phyloP scores from a whole-genome alignment of 257 asterid genomes.

The Catharanthus roseus region DNA sequence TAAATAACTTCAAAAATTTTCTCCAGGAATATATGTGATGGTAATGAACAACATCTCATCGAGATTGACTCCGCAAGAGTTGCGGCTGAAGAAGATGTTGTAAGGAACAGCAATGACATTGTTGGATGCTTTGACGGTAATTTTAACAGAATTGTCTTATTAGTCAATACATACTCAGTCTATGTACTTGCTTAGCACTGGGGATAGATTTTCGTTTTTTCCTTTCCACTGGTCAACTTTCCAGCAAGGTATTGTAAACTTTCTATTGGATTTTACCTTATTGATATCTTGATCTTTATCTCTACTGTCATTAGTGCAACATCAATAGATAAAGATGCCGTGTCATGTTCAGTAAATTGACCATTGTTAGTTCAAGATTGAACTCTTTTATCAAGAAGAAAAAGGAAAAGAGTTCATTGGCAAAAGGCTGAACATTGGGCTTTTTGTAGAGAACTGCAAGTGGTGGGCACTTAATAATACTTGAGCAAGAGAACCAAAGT shows the following conservation, averaged over 20 bases:
- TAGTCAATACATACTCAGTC: neutral
- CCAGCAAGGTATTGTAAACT: neutral
- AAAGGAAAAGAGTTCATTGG: neutral
- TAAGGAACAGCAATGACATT: slow-evolving; percentile 39
- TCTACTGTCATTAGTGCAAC: too few relatives aligned
- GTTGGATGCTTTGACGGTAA: slow-evolving; percentile 50
- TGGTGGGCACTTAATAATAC: too few relatives aligned
- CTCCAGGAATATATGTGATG: slow-evolving; percentile 47
- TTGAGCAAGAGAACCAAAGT: too few relatives aligned
- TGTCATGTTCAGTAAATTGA: neutral
- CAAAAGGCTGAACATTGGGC: neutral
- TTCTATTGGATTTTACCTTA: neutral
- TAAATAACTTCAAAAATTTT: slow-evolving; percentile 4
- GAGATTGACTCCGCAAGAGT: slow-evolving; percentile 54
- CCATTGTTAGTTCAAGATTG: neutral
- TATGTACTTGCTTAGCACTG: neutral
- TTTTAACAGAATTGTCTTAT: neutral
- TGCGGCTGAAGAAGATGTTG: slow-evolving; percentile 55
- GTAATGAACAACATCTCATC: slow-evolving; percentile 54
- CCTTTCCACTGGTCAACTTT: too few relatives aligned
- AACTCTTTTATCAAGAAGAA: neutral
- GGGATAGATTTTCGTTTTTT: neutral
- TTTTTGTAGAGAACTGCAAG: too few relatives aligned
- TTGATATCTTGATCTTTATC: neutral
- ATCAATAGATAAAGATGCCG: neutral